These are phyloP conservation scores for Lepidium sativum DNA, from an alignment of 345 rosid genomes.

Conservation along the genomic window DNA sequence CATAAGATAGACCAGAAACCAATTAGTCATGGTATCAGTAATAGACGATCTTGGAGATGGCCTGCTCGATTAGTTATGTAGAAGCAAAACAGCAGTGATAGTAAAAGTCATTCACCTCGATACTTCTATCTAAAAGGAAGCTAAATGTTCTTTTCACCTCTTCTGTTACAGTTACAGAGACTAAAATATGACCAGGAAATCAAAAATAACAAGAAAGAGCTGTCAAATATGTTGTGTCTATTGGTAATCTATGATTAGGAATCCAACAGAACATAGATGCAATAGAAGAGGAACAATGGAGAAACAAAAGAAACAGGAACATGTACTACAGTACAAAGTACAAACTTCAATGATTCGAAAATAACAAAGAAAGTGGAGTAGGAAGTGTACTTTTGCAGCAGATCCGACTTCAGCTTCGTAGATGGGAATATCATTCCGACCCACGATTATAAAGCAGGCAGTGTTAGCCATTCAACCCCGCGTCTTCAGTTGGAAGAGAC, in stretches of 20 bases:
- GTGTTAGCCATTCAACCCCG: slow-evolving; percentile 57
- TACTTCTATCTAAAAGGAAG: neutral
- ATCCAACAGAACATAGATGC: neutral
- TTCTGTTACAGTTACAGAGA: neutral
- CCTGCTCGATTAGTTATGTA: neutral
- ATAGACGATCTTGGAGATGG: neutral
- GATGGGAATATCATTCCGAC: slow-evolving; percentile 85
- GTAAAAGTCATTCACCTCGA: neutral
- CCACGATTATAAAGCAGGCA: slow-evolving; percentile 85
- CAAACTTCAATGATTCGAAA: no score
- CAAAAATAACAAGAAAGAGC: neutral
- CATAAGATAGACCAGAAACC: neutral
- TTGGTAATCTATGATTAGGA: neutral
- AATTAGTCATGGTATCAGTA: neutral
- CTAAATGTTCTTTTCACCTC: neutral
- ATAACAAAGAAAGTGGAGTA: neutral
- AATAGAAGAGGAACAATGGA: no score
- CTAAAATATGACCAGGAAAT: neutral
- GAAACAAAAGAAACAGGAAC: neutral
- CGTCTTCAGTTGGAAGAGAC: neutral
- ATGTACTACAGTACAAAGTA: neutral
- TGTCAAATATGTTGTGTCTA: neutral
- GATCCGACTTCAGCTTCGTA: slow-evolving; percentile 98
- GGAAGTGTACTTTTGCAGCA: slow-evolving; percentile 56
- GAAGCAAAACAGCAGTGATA: neutral